Evolutionary conservation across 2,329 filamentous ascomycete species (phyloP).

Genomic region (Talaromyces sp.): DNA sequence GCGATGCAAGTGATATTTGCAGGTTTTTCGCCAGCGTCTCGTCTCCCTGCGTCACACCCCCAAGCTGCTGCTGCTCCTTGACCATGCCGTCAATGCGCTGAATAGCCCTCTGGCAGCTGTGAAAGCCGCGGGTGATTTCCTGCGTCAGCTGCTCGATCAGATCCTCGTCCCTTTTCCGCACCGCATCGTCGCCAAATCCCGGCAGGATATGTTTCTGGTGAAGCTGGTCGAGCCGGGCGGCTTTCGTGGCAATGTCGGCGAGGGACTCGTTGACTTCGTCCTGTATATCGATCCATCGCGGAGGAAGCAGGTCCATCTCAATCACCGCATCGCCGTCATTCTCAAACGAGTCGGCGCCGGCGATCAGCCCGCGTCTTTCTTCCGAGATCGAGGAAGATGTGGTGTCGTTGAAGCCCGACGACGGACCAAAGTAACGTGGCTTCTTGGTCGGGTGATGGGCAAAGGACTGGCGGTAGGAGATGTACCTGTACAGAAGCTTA

Average conservation of each 20-base stretch:
- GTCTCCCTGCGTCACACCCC: conserved; percentile 69
- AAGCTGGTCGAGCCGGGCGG: conserved; percentile 78
- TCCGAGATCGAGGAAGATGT: conserved; percentile 52
- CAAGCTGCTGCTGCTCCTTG: conserved; percentile 67
- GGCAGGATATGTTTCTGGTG: conserved; percentile 97
- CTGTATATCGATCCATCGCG: conserved; percentile 90
- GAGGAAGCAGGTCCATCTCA: conserved; percentile 95
- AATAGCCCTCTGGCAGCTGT: conserved; percentile 83
- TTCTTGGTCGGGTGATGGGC: conserved; percentile 89
- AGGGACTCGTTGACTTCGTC: conserved; percentile 87
- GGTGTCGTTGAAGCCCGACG: conserved; percentile 55
- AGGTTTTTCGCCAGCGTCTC: conserved; percentile 96
- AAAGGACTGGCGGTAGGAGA: conserved; percentile 98
- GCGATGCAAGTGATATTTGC: conserved; percentile 79
- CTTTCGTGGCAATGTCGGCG: conserved; percentile 72
- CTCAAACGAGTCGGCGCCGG: conserved; percentile 60
- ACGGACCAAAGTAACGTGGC: conserved; percentile 59
- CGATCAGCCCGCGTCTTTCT: conserved; percentile 78
- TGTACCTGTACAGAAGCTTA: conserved; percentile 60
- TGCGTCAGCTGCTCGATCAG: conserved; percentile 90
- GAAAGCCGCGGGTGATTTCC: conserved; percentile 81
- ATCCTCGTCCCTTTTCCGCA: conserved; percentile 77
- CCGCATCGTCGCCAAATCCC: conserved; percentile 91
- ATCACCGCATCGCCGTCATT: conserved; percentile 93
- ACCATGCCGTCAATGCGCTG: conserved; percentile 85